phyloP scores from a whole-genome alignment of 2,329 filamentous ascomycete genomes.

The Thermothelomyces thermophilus region DNA sequence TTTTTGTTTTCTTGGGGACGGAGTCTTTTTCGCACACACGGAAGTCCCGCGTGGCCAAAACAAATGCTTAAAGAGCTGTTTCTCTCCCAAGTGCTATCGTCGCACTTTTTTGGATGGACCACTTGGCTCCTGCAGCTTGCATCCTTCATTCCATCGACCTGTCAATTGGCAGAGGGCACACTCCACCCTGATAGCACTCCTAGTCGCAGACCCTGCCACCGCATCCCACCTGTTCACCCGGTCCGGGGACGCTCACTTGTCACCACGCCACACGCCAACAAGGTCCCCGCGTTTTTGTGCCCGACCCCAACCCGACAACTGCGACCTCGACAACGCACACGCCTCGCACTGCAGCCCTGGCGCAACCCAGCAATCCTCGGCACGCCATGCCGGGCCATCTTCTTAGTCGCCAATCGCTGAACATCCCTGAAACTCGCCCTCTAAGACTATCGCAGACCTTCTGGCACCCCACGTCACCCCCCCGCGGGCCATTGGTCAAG shows the following conservation, averaged over 20 bases:
- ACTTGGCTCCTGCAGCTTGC: not conserved
- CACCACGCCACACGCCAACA: conserved; percentile 18
- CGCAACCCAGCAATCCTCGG: conserved; percentile 13
- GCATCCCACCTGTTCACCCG: conserved; percentile 16
- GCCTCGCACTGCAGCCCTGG: conserved; percentile 20
- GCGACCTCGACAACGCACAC: conserved; percentile 21
- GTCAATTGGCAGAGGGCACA: not conserved
- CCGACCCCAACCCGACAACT: conserved; percentile 25
- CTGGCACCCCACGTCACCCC: conserved; percentile 7
- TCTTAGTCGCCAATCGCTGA: conserved; percentile 15
- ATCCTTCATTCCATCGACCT: conserved; percentile 10
- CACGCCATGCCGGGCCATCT: conserved; percentile 14
- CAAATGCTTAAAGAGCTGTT: not conserved
- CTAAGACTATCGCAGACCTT: too few species aligned
- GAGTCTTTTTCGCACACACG: not conserved
- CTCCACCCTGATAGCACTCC: not conserved
- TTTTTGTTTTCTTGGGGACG: too few species aligned
- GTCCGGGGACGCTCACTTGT: conserved; percentile 11
- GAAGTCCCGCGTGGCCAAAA: conserved; percentile 9
- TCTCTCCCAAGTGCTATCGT: not conserved
- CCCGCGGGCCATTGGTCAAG: not conserved
- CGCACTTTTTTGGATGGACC: not conserved
- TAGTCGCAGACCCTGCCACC: conserved; percentile 9
- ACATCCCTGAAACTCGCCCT: not conserved
- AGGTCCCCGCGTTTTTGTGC: conserved; percentile 27